Evolutionary conservation across 2,329 filamentous ascomycete genomes (phyloP), one percentile per base, ranked within the genome.

Genomic region (Didymella lethalis): DNA sequence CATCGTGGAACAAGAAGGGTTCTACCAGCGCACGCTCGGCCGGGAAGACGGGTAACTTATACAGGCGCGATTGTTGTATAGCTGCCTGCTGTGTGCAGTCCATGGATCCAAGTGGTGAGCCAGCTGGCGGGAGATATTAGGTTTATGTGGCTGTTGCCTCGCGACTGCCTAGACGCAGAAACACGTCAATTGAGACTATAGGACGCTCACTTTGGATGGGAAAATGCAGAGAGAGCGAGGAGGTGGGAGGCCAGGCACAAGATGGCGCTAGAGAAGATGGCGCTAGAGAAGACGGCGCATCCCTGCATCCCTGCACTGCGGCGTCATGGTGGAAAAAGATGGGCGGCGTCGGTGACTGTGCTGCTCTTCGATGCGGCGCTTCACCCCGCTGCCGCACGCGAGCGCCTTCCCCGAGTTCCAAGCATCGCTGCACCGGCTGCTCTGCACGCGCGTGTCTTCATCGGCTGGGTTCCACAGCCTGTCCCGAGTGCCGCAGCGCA

Each of bases 381-480:
- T 62, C 52, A 47, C 63, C 56, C 63, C 62, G 63, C 64, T 72
- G 56, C 50, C 67, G 60, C 64, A 63, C 65, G 55, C 65, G 44
- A 43, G 26, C 20, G 51, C 45, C 20, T 74, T 73, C 61, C 68
- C 69, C 26, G 71, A 73, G 41, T 64, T 72, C 36, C 64, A 69
- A 11, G 53, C 31, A 23, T 67, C 67, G 28, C 57, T 74, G 26
- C 67, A 72, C 47, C 66, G 60, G n/a, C 51, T 72, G 23, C 74
- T 71, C 62, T 74, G 71, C 60, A 43, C 61, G 16, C 66, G 59
- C 23, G 23, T 2, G 4, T 70, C 70, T 8, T 16, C 4, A 14
- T 36, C 16, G 32, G 32, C 16, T 58, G 61, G 62, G 41, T 73
- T 74, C 48, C 74, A 75, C 63, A 74, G 72, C 51, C 72, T 75